These are phyloP conservation scores for Stellera chamaejasme DNA, from an alignment of 345 rosid species.

Conservation along the genomic window DNA sequence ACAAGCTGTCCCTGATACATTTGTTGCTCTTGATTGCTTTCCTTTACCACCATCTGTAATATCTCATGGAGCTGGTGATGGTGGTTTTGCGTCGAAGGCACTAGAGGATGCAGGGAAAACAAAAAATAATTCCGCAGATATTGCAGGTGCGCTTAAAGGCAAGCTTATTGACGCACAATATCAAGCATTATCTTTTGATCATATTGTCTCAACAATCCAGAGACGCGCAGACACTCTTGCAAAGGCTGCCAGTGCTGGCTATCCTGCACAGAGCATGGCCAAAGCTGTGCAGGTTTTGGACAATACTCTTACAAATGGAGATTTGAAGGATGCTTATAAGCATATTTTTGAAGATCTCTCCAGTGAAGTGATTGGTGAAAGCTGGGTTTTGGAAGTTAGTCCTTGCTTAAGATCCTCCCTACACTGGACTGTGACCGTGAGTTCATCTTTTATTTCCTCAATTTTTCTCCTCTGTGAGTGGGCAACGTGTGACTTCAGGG, in stretches of 20 bases:
- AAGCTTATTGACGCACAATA: constrained; percentile 65
- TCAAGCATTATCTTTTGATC: constrained; percentile 63
- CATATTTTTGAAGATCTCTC: constrained; percentile 72
- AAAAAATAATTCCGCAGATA: constrained; percentile 43
- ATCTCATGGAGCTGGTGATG: constrained; percentile 62
- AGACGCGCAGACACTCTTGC: constrained; percentile 72
- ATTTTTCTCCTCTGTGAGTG: constrained; percentile 92
- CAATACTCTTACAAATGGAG: constrained; percentile 74
- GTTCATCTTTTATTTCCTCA: constrained; percentile 61
- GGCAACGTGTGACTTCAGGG: constrained; percentile 95
- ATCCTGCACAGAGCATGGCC: constrained; percentile 61
- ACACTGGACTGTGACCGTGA: constrained; percentile 71
- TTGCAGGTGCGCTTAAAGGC: constrained; percentile 41
- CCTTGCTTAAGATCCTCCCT: constrained; percentile 78
- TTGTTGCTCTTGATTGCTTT: constrained; percentile 91
- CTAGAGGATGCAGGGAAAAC: constrained; percentile 60
- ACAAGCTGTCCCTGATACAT: constrained; percentile 87
- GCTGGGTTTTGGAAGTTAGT: constrained; percentile 84
- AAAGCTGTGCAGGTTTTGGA: constrained; percentile 91
- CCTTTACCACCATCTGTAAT: constrained; percentile 77
- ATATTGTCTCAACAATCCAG: constrained; percentile 63
- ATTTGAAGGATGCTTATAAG: constrained; percentile 50
- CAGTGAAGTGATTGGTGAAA: constrained; percentile 62
- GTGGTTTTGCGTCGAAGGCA: constrained; percentile 54
- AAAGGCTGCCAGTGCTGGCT: constrained; percentile 61